Percentiles rank a stretch among this genome's conserved stretches.
These are phyloP conservation scores for Penicillium polonicum DNA, from an alignment of 2,329 filamentous ascomycete genomes.

Conservation along the genomic window DNA sequence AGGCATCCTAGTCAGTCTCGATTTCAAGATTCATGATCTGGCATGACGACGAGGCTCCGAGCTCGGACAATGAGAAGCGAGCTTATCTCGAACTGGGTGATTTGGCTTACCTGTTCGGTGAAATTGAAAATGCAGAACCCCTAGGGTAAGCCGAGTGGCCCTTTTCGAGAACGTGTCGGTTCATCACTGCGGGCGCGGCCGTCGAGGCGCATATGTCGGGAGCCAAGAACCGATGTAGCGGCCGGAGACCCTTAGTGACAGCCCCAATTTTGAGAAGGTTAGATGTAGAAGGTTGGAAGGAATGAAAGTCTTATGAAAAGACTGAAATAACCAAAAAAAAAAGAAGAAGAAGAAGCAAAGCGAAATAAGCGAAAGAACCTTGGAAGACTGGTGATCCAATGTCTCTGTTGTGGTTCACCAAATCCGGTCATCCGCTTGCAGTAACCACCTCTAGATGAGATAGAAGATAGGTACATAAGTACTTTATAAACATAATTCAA, in stretches of 20 bases:
- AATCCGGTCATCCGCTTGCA: constrained; percentile 27
- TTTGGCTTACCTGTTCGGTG: constrained; percentile 71
- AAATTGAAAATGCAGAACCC: constrained; percentile 76
- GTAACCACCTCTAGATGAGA: neutral
- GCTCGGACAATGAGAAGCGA: neutral
- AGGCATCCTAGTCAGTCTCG: constrained; percentile 7
- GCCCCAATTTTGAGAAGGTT: constrained; percentile 10
- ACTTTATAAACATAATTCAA: neutral
- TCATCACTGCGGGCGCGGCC: constrained; percentile 61
- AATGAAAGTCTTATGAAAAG: neutral
- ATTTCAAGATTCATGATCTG: constrained; percentile 4
- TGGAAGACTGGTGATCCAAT: neutral
- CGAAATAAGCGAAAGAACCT: neutral
- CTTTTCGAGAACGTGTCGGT: constrained; percentile 83
- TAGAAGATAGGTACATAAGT: neutral
- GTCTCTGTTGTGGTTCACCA: constrained; percentile 14
- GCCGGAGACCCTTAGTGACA: constrained; percentile 7
- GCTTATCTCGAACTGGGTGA: neutral
- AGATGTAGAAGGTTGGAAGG: constrained; percentile 2
- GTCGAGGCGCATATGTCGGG: constrained; percentile 31
- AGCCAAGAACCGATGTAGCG: constrained; percentile 2
- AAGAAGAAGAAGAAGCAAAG: neutral
- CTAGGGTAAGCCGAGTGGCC: constrained; percentile 69
- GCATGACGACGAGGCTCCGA: neutral
- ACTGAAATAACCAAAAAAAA: constrained; percentile 1